A percentile compares a stretch with the other conserved stretches of the same genome.
These are phyloP conservation scores for Wickerhamomyces canadensis DNA, from an alignment of 805 yeast species.

Conservation along the genomic window DNA sequence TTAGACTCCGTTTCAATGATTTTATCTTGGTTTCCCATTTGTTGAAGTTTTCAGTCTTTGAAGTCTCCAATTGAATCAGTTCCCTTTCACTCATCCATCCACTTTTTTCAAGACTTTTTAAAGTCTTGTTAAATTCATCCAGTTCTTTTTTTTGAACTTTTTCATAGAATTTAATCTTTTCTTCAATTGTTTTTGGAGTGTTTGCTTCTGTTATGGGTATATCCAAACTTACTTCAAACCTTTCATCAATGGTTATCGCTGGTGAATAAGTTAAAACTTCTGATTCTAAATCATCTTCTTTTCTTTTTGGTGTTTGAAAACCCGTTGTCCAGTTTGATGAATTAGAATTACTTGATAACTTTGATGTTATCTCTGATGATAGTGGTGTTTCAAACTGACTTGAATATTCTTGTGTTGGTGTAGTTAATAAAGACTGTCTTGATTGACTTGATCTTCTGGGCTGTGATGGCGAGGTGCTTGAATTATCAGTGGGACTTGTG, in stretches of 20 bases:
- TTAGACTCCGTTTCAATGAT: constrained; percentile 3
- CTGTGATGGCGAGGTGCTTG: neutral
- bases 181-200: constrained; percentile 14
- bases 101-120: constrained; percentile 13
- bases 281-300: neutral
- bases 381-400: constrained; percentile 1
- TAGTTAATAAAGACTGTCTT: neutral
- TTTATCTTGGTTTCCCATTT: constrained; percentile 21
- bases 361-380: neutral
- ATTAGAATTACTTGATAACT: neutral
- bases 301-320: neutral
- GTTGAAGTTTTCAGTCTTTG: constrained; percentile 17
- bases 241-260: constrained; percentile 19
- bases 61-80: constrained; percentile 10
- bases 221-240: constrained; percentile 19
- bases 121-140: constrained; percentile 15
- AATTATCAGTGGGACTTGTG: neutral
- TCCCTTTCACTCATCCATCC: constrained; percentile 23
- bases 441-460: neutral
- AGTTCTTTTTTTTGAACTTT: constrained; percentile 16
- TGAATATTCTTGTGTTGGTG: neutral
- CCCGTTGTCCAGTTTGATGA: neutral
- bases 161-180: constrained; percentile 14
- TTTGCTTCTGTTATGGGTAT: constrained; percentile 8
- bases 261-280: constrained; percentile 15